phyloP scores from a whole-genome alignment of 2,329 filamentous ascomycete species.

The Paecilomyces dactylethromorphus region DNA sequence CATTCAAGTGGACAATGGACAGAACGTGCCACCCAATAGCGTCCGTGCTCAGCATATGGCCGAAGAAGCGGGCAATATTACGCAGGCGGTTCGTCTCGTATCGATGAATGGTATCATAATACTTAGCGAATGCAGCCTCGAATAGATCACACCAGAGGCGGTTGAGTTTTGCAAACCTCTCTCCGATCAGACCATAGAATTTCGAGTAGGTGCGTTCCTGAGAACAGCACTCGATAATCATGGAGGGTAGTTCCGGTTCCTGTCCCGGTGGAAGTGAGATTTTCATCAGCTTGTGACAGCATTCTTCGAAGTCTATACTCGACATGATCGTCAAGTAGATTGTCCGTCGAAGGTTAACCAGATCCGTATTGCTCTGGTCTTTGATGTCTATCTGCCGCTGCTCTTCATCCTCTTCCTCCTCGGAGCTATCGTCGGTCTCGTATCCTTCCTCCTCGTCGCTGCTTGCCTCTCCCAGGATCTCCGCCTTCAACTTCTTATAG shows the following conservation, averaged over 20 bases:
- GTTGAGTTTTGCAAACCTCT: conserved; percentile 94
- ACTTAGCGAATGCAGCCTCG: conserved; percentile 80
- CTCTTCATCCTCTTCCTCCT: conserved; percentile 68
- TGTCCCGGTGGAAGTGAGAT: conserved; percentile 80
- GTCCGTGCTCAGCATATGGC: conserved; percentile 80
- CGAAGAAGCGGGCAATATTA: conserved; percentile 93
- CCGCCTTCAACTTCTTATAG: conserved; percentile 83
- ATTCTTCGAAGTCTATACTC: conserved; percentile 92
- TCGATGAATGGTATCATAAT: conserved; percentile 95
- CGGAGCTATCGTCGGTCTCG: conserved; percentile 55
- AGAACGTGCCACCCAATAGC: conserved; percentile 90
- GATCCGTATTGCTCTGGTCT: conserved; percentile 91
- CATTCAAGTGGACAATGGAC: conserved; percentile 78
- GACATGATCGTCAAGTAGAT: conserved; percentile 99
- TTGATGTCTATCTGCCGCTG: conserved; percentile 89
- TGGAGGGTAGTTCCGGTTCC: conserved; percentile 85
- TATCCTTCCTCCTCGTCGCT: conserved; percentile 65
- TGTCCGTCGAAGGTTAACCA: conserved; percentile 85
- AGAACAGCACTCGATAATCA: conserved; percentile 95
- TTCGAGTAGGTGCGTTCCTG: conserved; percentile 97
- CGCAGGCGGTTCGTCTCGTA: conserved; percentile 93
- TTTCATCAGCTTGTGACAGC: conserved; percentile 93
- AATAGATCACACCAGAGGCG: conserved; percentile 91
- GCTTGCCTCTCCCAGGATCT: conserved; percentile 93
- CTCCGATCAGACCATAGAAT: conserved; percentile 90